phyloP scores from a whole-genome alignment of 2,329 filamentous ascomycete species.

The Ophiostoma ips region DNA sequence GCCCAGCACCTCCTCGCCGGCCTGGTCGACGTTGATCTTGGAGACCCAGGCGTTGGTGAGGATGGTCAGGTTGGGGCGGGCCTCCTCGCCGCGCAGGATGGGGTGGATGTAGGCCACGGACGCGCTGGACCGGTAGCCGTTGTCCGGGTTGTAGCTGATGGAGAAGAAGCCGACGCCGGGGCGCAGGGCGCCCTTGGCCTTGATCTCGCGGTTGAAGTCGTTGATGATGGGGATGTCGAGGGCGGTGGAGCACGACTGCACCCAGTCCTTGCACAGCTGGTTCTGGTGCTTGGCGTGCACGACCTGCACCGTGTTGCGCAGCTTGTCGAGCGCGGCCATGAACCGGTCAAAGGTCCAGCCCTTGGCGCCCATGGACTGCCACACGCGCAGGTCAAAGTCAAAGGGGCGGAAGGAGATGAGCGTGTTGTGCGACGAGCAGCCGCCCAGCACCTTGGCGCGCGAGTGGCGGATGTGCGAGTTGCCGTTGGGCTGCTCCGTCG shows the following conservation, averaged over 20 bases:
- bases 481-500: constrained; percentile 73
- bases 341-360: constrained; percentile 82
- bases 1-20: constrained; percentile 49
- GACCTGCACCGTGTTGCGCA: constrained; percentile 81
- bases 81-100: constrained; percentile 70
- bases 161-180: constrained; percentile 81
- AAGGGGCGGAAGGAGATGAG: constrained; percentile 52
- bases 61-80: constrained; percentile 69
- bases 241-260: constrained; percentile 63
- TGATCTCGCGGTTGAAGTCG: constrained; percentile 81
- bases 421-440: constrained; percentile 89
- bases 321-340: constrained; percentile 66
- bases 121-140: constrained; percentile 70
- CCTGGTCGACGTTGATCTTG: constrained; percentile 49
- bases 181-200: constrained; percentile 54
- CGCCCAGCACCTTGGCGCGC: constrained; percentile 80
- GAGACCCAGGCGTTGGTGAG: constrained; percentile 81
- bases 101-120: constrained; percentile 90
- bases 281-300: constrained; percentile 77
- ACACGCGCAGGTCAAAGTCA: constrained; percentile 73
- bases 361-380: constrained; percentile 67
- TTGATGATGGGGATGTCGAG: constrained; percentile 67
- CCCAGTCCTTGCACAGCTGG: constrained; percentile 84
- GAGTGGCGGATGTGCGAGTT: constrained; percentile 90
- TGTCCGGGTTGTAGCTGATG: constrained; percentile 81